Evolutionary conservation across 1,284 basidiomycete species (phyloP), one percentile per base, ranked within the genome.

Genomic region (Fistulina hepatica): DNA sequence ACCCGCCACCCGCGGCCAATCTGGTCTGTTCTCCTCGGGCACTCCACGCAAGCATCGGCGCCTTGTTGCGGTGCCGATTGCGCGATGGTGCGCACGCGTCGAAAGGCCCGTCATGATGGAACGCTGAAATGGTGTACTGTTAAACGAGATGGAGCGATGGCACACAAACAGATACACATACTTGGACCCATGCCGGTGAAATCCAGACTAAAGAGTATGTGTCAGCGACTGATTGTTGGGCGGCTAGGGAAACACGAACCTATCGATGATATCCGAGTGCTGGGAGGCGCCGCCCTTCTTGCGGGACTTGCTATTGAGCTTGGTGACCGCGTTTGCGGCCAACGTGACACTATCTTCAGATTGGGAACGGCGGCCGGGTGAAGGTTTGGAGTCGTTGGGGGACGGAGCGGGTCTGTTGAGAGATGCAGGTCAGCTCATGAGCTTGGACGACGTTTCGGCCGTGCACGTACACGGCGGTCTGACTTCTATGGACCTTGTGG

Each of bases 101-200:
- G 54, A 89, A 89, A 6, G 84, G 84, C 17, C 85, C 84, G 52
- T 89, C 85, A 50, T 89, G 85, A 52, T 89, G 84, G 60, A 88
- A 84, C 73, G n/a, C n/a, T n/a, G n/a, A n/a, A n/a, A n/a, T n/a
- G n/a, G n/a, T n/a, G n/a, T n/a, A 83, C 83, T 88, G 47, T 24
- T 30, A 22, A 21, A 33, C 34, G 41, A 33, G 33, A 16, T 16
- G 6, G 6, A 6, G 27, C 27, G 41, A 37, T 43, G 39, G 40
- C 41, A 34, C 39, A 41, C 39, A 46, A 39, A 44, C 39, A 45
- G 37, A 39, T 46, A 35, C 33, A 69, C 78, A 49, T 52, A 86
- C 81, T 84, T 42, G 80, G 74, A 11, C 83, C 83, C 32, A 83
- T 79, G 59, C 57, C 61, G 3, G 65, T 67, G 40, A 60, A 66